Percentiles rank a stretch among this genome's conserved stretches.
Evolutionary conservation across 441 rosid genomes (phyloP).

Genomic region (Biscutella laevigata): DNA sequence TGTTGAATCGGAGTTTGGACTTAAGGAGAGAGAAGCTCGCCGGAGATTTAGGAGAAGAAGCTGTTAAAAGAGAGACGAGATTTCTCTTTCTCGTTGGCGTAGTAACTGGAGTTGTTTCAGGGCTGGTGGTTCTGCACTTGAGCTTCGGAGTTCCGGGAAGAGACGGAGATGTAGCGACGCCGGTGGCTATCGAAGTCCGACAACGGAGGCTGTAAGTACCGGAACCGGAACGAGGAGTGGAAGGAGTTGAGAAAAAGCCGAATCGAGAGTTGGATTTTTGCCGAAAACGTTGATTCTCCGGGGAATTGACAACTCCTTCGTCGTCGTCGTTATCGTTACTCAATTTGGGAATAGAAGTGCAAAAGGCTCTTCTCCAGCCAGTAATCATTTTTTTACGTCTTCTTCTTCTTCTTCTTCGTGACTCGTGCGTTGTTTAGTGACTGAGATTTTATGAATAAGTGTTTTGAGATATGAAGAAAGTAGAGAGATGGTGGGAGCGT

Average conservation of each 20-base stretch:
- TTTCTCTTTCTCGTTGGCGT: slow-evolving; percentile 22
- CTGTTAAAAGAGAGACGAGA: slow-evolving; percentile 24
- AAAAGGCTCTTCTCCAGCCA: slow-evolving; percentile 87
- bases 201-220: slow-evolving; percentile 48
- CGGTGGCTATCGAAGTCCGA: slow-evolving; percentile 30
- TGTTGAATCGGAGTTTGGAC: slow-evolving; percentile 54
- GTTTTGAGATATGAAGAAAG: slow-evolving; percentile 1
- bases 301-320: not conserved
- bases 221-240: slow-evolving; percentile 58
- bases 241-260: slow-evolving; percentile 60
- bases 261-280: slow-evolving; percentile 46
- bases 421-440: slow-evolving; percentile 14
- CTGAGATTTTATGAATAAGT: slow-evolving; percentile 15
- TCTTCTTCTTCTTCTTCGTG: slow-evolving; percentile 16
- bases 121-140: slow-evolving; percentile 40
- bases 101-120: slow-evolving; percentile 3
- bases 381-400: slow-evolving; percentile 38
- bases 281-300: too few relatives aligned
- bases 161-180: slow-evolving; percentile 26
- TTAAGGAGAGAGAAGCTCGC: slow-evolving; percentile 62
- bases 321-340: too few relatives aligned
- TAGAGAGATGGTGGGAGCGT: slow-evolving; percentile 15
- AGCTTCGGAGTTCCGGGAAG: slow-evolving; percentile 58
- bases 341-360: slow-evolving; percentile 76
- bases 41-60: slow-evolving; percentile 59